Evolutionary conservation across 2,329 filamentous ascomycete genomes (phyloP).

Genomic region (Exserohilum turcica): DNA sequence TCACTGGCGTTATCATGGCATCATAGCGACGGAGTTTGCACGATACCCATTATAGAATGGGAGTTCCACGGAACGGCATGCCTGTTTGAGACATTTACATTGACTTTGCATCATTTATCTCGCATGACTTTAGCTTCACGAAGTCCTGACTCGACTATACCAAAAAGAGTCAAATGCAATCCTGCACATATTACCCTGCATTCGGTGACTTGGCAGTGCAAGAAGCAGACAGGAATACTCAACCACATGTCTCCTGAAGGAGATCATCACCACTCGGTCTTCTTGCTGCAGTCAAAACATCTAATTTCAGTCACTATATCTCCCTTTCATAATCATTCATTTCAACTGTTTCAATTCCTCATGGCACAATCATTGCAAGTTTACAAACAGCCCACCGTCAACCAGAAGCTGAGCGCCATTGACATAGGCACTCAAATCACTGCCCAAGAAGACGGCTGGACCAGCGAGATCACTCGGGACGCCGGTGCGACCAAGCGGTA

Average conservation of each 20-base stretch:
- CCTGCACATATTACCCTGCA: no score
- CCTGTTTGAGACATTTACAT: background rate
- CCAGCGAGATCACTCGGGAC: slow-evolving; percentile 73
- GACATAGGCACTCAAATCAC: slow-evolving; percentile 63
- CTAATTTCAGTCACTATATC: no score
- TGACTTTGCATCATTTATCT: background rate
- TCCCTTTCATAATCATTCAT: no score
- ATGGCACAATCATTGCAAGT: slow-evolving; percentile 56
- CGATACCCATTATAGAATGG: background rate
- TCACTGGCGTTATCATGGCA: slow-evolving; percentile 2
- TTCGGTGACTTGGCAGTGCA: no score
- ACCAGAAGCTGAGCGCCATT: slow-evolving; percentile 83
- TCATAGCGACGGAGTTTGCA: slow-evolving; percentile 9
- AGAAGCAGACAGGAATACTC: no score
- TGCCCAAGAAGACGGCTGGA: slow-evolving; percentile 83
- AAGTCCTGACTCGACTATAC: no score
- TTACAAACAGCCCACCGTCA: slow-evolving; percentile 88
- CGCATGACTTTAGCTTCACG: background rate
- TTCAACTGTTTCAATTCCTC: background rate
- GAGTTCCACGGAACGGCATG: background rate
- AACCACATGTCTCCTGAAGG: no score
- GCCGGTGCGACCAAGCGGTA: slow-evolving; percentile 65
- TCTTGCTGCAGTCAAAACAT: no score
- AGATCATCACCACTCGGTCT: no score
- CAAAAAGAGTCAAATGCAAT: no score